Base-by-base conservation (phyloP, 768 basidiomycete species). In the Punctularia strigosozonata region DNA sequence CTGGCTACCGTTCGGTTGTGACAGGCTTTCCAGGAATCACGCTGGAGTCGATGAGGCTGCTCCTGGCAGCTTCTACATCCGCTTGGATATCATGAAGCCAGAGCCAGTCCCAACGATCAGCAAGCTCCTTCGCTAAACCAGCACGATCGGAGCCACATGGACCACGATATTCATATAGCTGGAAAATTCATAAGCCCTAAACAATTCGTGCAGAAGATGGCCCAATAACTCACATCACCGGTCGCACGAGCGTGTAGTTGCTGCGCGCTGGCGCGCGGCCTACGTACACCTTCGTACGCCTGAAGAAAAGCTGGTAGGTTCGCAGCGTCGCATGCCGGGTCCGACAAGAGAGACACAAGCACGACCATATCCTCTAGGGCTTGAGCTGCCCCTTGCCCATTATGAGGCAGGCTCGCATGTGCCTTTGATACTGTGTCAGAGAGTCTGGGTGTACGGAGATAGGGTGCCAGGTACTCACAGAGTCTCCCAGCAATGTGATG, bases 391-490 rank as follows among this genome's bases (percentile, higher is more conserved):
- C 33, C 33, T 8, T 10, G 10, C 10, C 33, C 33, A 19, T 34
- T 34, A 19, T 34, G 33, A 19, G 33, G 33, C 8, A 34, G 33
- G 20, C n/a, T n/a, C n/a, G 33, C 33, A 20, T 34, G 33, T 10
- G 33, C 33, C 33, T 34, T 10, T 34, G 18, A 34, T 10, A 34
- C 8, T 8, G 19, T 10, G 19, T 34, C 33, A 34, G 20, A 10
- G 18, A 8, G 8, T 10, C 20, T 19, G 20, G 18, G n/a, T n/a
- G n/a, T n/a, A n/a, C n/a, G n/a, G n/a, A n/a, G n/a, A 10, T 8
- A 20, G 20, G 33, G 33, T 10, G 18, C 8, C 8, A 34, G 19
- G 33, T 13, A 20, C 33, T 8, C 19, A 34, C 33, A 8, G 33
- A 34, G 33, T 34, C 33, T 8, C 33, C 33, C 8, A 34, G 33